These are phyloP conservation scores for Debaryomyces psychrophilus DNA, from an alignment of 1,139 yeast species.

Conservation along the genomic window DNA sequence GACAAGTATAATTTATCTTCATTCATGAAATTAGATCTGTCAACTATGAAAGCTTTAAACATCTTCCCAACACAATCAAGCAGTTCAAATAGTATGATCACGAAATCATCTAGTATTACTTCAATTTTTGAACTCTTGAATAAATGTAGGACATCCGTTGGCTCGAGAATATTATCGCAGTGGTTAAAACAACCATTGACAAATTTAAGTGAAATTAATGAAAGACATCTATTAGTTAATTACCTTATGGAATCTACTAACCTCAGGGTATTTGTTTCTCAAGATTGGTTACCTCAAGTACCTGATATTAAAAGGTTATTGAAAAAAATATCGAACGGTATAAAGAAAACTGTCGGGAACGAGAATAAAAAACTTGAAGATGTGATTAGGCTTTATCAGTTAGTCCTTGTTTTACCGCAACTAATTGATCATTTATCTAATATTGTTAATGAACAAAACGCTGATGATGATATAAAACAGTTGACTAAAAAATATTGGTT, in stretches of 20 bases:
- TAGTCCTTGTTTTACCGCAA: conserved; percentile 71
- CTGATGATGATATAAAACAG: conserved; percentile 23
- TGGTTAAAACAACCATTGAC: conserved; percentile 97
- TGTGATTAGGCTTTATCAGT: conserved; percentile 86
- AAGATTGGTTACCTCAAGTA: conserved; percentile 67
- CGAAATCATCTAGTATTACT: conserved; percentile 45
- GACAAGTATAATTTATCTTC: conserved; percentile 70
- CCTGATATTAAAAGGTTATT: conserved; percentile 83
- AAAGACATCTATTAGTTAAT: conserved; percentile 75
- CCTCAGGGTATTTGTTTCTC: conserved; percentile 65
- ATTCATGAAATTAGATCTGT: conserved; percentile 86
- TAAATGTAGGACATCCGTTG: conserved; percentile 84
- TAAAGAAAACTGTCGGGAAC: conserved; percentile 37
- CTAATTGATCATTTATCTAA: conserved; percentile 54
- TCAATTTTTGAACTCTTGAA: conserved; percentile 83
- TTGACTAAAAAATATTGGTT: conserved; percentile 60
- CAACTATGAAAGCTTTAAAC: conserved; percentile 87
- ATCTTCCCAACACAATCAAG: conserved; percentile 63
- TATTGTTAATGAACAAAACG: conserved; percentile 37
- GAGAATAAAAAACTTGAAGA: conserved; percentile 70
- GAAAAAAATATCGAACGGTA: conserved; percentile 57
- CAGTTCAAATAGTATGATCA: conserved; percentile 38
- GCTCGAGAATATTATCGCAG: conserved; percentile 81
- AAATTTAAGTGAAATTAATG: conserved; percentile 55
- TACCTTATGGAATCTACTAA: conserved; percentile 70